A percentile compares a stretch with the other conserved stretches of the same genome.
phyloP scores from a whole-genome alignment of 1,139 yeast species.

The Suhomyces kunorum region DNA sequence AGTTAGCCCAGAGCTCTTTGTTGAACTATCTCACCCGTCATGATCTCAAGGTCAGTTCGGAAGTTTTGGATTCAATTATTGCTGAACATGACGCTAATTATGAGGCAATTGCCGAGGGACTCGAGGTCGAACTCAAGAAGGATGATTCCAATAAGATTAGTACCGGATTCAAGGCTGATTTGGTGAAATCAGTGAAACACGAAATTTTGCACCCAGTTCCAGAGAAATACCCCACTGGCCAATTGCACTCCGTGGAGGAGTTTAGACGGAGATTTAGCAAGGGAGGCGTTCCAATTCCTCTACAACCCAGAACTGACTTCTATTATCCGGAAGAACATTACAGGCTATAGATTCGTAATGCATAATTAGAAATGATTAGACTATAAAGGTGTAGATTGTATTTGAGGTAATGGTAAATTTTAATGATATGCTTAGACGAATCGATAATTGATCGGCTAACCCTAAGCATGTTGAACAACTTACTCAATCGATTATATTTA shows the following conservation, averaged over 20 bases:
- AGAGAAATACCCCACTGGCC: constrained; percentile 30
- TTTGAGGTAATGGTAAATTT: too few relatives aligned
- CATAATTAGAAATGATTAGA: not conserved
- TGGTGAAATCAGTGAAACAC: constrained; percentile 15
- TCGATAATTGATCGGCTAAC: too few relatives aligned
- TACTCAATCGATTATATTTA: too few relatives aligned
- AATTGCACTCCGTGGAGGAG: constrained; percentile 21
- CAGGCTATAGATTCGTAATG: constrained; percentile 24
- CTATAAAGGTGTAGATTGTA: not conserved
- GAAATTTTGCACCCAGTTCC: constrained; percentile 29
- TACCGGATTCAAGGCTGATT: constrained; percentile 9
- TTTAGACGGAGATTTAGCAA: constrained; percentile 26
- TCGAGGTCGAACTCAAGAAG: constrained; percentile 15
- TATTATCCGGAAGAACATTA: constrained; percentile 31
- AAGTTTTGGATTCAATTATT: constrained; percentile 29
- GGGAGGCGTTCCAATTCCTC: constrained; percentile 38
- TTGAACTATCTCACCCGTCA: constrained; percentile 29
- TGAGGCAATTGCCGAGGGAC: constrained; percentile 18
- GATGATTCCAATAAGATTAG: constrained; percentile 6
- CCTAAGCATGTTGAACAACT: too few relatives aligned
- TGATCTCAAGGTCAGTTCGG: constrained; percentile 29
- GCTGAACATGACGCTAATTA: constrained; percentile 22
- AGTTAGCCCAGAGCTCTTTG: constrained; percentile 30
- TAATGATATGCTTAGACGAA: too few relatives aligned
- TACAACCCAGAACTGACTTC: constrained; percentile 33